Evolutionary conservation across 805 yeast genomes (phyloP).

Genomic region (Kazachstania bromeliacearum): DNA sequence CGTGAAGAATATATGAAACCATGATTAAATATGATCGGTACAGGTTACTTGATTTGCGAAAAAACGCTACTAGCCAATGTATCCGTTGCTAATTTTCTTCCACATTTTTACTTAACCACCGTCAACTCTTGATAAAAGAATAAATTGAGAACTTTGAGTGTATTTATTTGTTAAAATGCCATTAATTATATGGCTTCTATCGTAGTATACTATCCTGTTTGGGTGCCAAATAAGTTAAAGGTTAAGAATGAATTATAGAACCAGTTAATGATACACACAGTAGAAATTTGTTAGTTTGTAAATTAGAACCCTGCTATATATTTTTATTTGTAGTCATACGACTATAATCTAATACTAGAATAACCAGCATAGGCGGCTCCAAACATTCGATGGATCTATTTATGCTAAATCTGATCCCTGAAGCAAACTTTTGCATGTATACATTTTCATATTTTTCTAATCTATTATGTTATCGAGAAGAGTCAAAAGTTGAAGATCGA

Average conservation of each 20-base stretch:
- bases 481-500: too few relatives aligned
- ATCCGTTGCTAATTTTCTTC: slow-evolving; percentile 43
- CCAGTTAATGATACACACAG: too few relatives aligned
- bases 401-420: too few relatives aligned
- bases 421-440: too few relatives aligned
- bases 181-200: slow-evolving; percentile 36
- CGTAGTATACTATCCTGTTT: slow-evolving; percentile 50
- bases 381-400: too few relatives aligned
- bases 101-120: slow-evolving; percentile 49
- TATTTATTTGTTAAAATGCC: slow-evolving; percentile 42
- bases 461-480: too few relatives aligned
- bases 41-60: slow-evolving; percentile 43
- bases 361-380: too few relatives aligned
- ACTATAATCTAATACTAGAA: too few relatives aligned
- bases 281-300: too few relatives aligned
- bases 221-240: slow-evolving; percentile 54
- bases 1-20: slow-evolving; percentile 46
- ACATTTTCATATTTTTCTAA: too few relatives aligned
- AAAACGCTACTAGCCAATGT: slow-evolving; percentile 44
- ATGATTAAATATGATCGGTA: slow-evolving; percentile 27
- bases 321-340: too few relatives aligned
- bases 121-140: slow-evolving; percentile 32
- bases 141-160: slow-evolving; percentile 56
- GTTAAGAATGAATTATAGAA: slow-evolving; percentile 11
- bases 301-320: too few relatives aligned